Base-by-base conservation (phyloP, 164 flowering plant species). In the Cinnamomum micranthum region DNA sequence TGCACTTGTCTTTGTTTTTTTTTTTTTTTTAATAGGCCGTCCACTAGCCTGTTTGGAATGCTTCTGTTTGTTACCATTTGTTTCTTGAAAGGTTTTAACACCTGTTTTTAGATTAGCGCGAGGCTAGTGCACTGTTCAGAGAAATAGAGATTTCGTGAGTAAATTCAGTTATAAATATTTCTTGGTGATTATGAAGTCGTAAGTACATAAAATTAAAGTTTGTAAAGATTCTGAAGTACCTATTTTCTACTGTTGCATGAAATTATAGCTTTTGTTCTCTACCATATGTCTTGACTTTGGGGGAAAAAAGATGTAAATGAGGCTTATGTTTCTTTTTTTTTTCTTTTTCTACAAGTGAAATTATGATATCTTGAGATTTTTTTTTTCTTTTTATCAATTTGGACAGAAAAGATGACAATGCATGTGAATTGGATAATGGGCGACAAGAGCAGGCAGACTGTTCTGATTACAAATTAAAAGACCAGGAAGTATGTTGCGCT, bases 361-460 rank as follows among this genome's bases (percentile, higher is more conserved):
- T 52, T 52, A 14, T 52, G 59, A 52, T 52, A 52, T 3, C 17
- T 17, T 52, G 59, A 52, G 5, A 12, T 33, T 31, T 41, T 7
- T 7, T 35, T 35, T 9, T 41, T 41, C 23, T n/a, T n/a, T 35
- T 33, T 69, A 31, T 55, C 58, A 17, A 25, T 22, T 65, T 28
- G 15, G 23, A 50, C 76, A 84, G 83, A 24, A 60, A 65, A 22
- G 62, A 22, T 51, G 83, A 66, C 52, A 9, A 65, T 47, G 23
- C 17, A n/a, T 23, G 35, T 47, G 60, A 65, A 14, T 50, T 17
- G 0, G 68, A 7, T 58, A 71, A 67, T 31, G 75, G 12, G 67
- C 31, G n/a, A 70, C 11, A 47, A 50, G 19, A 17, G 71, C 69
- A 62, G 14, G 50, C 20, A 17, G 11, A 62, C 65, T 73, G 76